Percentiles rank a stretch among this genome's conserved stretches.
These are phyloP conservation scores for Apiotrichum montevideense DNA, from an alignment of 1,284 basidiomycete species.

Conservation along the genomic window DNA sequence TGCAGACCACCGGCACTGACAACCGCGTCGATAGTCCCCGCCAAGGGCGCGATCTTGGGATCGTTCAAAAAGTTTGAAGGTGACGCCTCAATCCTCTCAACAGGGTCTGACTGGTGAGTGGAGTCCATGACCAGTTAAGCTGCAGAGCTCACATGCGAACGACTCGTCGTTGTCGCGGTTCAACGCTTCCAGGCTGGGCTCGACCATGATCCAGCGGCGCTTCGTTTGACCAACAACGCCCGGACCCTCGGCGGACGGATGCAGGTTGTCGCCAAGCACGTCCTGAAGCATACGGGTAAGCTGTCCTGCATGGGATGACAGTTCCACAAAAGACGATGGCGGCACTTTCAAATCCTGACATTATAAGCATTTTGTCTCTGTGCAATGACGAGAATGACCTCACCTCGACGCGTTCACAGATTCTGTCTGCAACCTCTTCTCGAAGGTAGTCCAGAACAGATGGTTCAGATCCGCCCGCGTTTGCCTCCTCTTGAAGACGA, in stretches of 20 bases:
- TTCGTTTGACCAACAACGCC: constrained; percentile 11
- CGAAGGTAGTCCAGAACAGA: constrained; percentile 84
- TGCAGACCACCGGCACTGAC: constrained; percentile 87
- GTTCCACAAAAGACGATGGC: constrained; percentile 74
- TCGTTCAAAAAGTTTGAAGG: constrained; percentile 29
- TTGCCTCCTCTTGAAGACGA: constrained; percentile 56
- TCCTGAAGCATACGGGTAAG: constrained; percentile 76
- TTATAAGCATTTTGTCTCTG: not conserved
- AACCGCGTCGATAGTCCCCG: constrained; percentile 79
- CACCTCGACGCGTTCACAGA: constrained; percentile 82
- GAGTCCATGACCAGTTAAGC: no score
- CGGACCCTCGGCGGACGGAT: constrained; percentile 46
- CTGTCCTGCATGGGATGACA: constrained; percentile 92
- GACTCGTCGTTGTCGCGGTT: constrained; percentile 52
- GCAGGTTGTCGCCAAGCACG: constrained; percentile 60
- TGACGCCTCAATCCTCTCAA: constrained; percentile 29
- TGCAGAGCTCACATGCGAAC: constrained; percentile 21
- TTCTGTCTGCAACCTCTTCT: constrained; percentile 79
- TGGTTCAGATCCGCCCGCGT: constrained; percentile 1
- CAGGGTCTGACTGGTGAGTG: constrained; percentile 14
- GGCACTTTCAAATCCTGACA: constrained; percentile 81
- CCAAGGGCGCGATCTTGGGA: constrained; percentile 48
- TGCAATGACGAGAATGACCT: constrained; percentile 12
- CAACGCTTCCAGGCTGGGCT: constrained; percentile 63
- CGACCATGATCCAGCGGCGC: constrained; percentile 60